phyloP scores from a whole-genome alignment of 306 rosid species.

The Calophaca sinica region DNA sequence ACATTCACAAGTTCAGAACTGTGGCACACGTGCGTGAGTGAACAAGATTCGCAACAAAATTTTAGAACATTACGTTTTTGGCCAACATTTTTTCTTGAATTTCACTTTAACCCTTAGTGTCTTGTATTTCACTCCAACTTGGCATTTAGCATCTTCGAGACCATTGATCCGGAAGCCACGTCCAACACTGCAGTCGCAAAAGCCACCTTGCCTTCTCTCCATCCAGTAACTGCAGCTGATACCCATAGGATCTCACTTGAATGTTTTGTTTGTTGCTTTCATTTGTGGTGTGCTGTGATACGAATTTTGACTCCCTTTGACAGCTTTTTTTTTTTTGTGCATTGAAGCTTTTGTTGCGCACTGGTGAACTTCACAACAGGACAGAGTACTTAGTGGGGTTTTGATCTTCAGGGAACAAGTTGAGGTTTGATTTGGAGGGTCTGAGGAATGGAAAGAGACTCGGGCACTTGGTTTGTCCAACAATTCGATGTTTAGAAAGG shows the following conservation, averaged over 20 bases:
- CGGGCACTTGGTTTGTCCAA: too few relatives aligned
- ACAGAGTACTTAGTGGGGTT: too few relatives aligned
- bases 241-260: neutral
- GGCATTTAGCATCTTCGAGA: neutral
- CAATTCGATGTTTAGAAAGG: too few relatives aligned
- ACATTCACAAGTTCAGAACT: constrained; percentile 22
- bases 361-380: too few relatives aligned
- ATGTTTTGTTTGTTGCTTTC: neutral
- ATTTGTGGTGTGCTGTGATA: too few relatives aligned
- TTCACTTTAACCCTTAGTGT: neutral
- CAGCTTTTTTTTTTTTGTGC: too few relatives aligned
- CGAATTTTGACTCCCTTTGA: too few relatives aligned
- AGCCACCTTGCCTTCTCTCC: neutral
- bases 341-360: too few relatives aligned
- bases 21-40: constrained; percentile 5
- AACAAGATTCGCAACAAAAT: neutral
- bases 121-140: neutral
- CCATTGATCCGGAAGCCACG: neutral
- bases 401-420: too few relatives aligned
- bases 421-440: too few relatives aligned
- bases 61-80: neutral
- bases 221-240: neutral
- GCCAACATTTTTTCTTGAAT: neutral
- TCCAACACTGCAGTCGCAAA: neutral
- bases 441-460: too few relatives aligned